Evolutionary conservation across 345 rosid genomes (phyloP), one percentile per base, ranked within the genome.

Genomic region (Arabis hirsuta): DNA sequence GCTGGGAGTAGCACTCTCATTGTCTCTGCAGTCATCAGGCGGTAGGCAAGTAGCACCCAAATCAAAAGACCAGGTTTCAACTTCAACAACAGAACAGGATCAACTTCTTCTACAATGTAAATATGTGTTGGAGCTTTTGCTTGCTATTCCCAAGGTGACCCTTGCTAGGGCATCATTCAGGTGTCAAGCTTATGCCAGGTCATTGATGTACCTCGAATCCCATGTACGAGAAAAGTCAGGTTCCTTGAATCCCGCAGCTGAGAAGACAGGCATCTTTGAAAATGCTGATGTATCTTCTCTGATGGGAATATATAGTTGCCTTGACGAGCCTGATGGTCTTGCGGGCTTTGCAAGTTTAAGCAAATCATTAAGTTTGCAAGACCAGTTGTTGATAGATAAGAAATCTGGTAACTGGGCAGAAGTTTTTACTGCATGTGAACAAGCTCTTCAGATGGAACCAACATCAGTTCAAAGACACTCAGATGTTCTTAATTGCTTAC

Each of bases 371-470:
- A 85, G 90, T 85, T 83, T 87, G 78, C 97, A 94, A 80, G 98
- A 94, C 61, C 92, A 89, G 65, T 86, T 94, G 73, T 79, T 91
- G 58, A 87, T 89, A 83, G 81, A 88, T 71, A 91, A 91, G 80
- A 94, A 86, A 62, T 84, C 91, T 12, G 98, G 98, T 73, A 94
- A 94, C 78, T 94, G 97, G 97, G 91, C 92, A 24, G 97, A 94
- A 78, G 97, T 91, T 69, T 81, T 94, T 61, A 91, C 93, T 69
- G 89, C 84, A 78, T 94, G 96, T 79, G 98, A 94, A 81, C 96
- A 89, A 81, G 96, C 96, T 67, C 83, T 94, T 86, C 97, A 88
- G 81, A 88, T 89, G 95, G 97, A 94, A 76, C 94, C 98, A 27
- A 79, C 83, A 70, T 88, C 97, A 63, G 88, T 83, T 69, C 93